Percentiles rank a stretch among this genome's conserved stretches.
These are phyloP conservation scores for Elsinoe arachidis DNA, from an alignment of 2,329 filamentous ascomycete species.

Conservation along the genomic window DNA sequence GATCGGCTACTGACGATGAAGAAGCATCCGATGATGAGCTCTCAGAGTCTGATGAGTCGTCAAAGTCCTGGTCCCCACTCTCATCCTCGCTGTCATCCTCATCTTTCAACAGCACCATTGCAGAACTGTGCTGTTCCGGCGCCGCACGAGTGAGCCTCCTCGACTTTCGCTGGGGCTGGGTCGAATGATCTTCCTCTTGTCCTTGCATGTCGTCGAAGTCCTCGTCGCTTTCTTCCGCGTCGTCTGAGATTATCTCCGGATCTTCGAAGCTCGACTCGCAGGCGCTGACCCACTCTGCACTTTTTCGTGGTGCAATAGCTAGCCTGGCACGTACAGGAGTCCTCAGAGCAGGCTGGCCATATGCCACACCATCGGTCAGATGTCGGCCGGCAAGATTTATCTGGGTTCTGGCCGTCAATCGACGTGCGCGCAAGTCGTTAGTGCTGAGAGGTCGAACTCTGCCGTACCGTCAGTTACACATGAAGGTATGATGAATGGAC, in stretches of 20 bases:
- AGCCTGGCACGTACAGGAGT: constrained; percentile 55
- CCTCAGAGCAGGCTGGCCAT: constrained; percentile 64
- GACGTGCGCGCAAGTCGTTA: constrained; percentile 63
- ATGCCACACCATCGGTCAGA: constrained; percentile 76
- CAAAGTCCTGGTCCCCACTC: constrained; percentile 16
- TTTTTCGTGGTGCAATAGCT: constrained; percentile 65
- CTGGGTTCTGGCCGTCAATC: constrained; percentile 69
- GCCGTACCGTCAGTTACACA: constrained; percentile 5
- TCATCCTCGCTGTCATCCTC: constrained; percentile 17
- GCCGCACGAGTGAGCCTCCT: background rate
- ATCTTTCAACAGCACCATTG: background rate
- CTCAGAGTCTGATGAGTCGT: background rate
- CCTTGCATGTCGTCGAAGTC: constrained; percentile 17
- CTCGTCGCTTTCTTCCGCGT: constrained; percentile 20
- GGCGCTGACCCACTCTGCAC: constrained; percentile 29
- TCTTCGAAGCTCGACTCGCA: constrained; percentile 17
- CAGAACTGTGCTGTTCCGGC: background rate
- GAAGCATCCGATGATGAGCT: background rate
- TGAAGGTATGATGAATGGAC: background rate
- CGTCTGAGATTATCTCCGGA: constrained; percentile 36
- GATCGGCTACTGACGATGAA: background rate
- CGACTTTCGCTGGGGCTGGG: background rate
- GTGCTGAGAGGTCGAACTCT: constrained; percentile 72
- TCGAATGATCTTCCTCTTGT: background rate
- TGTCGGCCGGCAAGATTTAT: constrained; percentile 71